Evolutionary conservation across 2,329 filamentous ascomycete genomes (phyloP).

Genomic region (Ophiostoma novo-ulmi): DNA sequence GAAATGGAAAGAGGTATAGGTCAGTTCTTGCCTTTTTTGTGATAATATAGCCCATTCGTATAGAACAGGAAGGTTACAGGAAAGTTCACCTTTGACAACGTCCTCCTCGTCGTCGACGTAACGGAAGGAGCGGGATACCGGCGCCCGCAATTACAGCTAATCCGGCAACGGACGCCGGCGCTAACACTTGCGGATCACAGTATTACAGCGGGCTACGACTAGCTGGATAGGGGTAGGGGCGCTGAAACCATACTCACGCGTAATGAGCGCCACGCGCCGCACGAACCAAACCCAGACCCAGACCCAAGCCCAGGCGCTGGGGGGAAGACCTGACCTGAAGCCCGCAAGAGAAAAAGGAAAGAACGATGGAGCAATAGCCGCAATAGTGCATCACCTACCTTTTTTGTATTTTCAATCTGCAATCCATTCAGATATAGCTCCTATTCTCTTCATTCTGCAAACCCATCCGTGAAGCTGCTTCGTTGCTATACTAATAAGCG

Average conservation of each 20-base stretch:
- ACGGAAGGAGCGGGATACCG: constrained; percentile 12
- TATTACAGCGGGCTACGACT: constrained; percentile 13
- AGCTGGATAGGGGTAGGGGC: constrained; percentile 4
- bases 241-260: constrained; percentile 14
- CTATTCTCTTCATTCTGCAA: constrained; percentile 1
- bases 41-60: neutral
- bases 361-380: neutral
- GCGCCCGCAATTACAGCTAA: constrained; percentile 23
- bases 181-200: neutral
- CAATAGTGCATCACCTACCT: neutral
- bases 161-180: constrained; percentile 12
- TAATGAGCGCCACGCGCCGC: constrained; percentile 14
- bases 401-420: neutral
- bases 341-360: constrained; percentile 12
- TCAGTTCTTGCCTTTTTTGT: neutral
- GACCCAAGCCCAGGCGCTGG: neutral
- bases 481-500: neutral
- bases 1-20: neutral
- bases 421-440: neutral
- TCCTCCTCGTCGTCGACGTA: neutral
- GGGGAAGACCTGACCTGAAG: neutral
- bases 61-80: neutral
- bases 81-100: neutral
- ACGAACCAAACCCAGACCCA: neutral
- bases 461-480: neutral